Conservation (phyloP, 805 yeast species). For the Candida boidinii region DNA sequence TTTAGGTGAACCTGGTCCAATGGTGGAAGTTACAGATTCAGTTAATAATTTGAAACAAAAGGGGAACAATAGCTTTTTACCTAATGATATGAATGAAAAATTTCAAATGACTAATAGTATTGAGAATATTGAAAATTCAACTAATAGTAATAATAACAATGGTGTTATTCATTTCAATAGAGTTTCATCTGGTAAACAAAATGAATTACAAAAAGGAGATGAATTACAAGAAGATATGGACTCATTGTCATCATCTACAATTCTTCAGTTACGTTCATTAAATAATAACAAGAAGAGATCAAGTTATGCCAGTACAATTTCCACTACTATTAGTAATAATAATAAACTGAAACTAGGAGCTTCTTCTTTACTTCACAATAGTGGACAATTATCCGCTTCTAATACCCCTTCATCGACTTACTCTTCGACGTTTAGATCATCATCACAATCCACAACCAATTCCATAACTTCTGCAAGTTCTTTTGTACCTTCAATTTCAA, state of each 20-base stretch:
- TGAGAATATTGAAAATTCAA: constrained; percentile 1
- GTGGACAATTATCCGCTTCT: neutral
- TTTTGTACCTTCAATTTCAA: neutral
- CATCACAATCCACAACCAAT: neutral
- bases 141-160: too few relatives aligned
- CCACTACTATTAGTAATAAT: too few relatives aligned
- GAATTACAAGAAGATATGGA: constrained; percentile 7
- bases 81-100: too few relatives aligned
- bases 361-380: too few relatives aligned
- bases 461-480: neutral
- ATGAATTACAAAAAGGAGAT: constrained; percentile 3
- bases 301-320: too few relatives aligned
- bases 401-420: neutral
- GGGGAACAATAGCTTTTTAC: too few relatives aligned
- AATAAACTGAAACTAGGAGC: too few relatives aligned
- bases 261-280: too few relatives aligned
- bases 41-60: neutral
- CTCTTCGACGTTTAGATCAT: neutral
- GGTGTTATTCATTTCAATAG: too few relatives aligned
- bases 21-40: constrained; percentile 12
- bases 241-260: too few relatives aligned
- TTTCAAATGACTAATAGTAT: neutral
- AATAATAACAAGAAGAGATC: too few relatives aligned
- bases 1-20: constrained; percentile 28
- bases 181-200: neutral